These are phyloP conservation scores for Taphrina pruni DNA, from an alignment of 1,139 yeast genomes.

Conservation along the genomic window DNA sequence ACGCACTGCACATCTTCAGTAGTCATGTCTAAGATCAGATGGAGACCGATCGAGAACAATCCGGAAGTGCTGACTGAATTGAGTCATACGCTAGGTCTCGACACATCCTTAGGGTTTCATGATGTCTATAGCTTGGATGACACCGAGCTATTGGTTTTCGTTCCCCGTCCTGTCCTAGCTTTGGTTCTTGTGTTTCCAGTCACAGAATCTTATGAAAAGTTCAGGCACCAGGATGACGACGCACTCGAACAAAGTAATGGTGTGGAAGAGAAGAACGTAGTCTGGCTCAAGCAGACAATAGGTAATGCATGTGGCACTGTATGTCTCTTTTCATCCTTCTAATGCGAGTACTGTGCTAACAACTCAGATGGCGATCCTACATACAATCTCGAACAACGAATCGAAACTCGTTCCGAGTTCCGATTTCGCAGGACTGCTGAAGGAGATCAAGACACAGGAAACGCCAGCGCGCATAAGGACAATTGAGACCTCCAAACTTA, in stretches of 20 bases:
- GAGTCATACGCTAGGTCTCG: constrained; percentile 70
- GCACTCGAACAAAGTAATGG: constrained; percentile 48
- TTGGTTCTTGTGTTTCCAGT: constrained; percentile 81
- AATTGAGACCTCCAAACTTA: constrained; percentile 56
- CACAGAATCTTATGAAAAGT: constrained; percentile 64
- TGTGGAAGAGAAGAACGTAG: constrained; percentile 47
- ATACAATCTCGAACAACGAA: constrained; percentile 69
- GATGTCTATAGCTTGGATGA: constrained; percentile 87
- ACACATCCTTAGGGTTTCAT: constrained; percentile 65
- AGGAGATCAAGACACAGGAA: constrained; percentile 49
- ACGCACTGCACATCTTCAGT: too few species aligned
- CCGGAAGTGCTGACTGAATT: constrained; percentile 82
- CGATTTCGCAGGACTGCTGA: constrained; percentile 50
- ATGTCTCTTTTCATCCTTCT: neutral
- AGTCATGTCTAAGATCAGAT: neutral
- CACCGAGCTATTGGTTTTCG: constrained; percentile 72
- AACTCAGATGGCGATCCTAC: constrained; percentile 70
- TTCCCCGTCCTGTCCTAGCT: constrained; percentile 82
- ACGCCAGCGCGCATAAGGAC: constrained; percentile 56
- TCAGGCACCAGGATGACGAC: constrained; percentile 55
- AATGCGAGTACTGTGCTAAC: neutral
- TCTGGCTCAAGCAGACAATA: constrained; percentile 83
- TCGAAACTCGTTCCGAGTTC: constrained; percentile 51
- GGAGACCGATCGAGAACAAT: constrained; percentile 85
- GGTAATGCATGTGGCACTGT: constrained; percentile 89